Evolutionary conservation across 306 rosid genomes (phyloP), one percentile per base, ranked within the genome.

Genomic region (Gillenia trifoliata): DNA sequence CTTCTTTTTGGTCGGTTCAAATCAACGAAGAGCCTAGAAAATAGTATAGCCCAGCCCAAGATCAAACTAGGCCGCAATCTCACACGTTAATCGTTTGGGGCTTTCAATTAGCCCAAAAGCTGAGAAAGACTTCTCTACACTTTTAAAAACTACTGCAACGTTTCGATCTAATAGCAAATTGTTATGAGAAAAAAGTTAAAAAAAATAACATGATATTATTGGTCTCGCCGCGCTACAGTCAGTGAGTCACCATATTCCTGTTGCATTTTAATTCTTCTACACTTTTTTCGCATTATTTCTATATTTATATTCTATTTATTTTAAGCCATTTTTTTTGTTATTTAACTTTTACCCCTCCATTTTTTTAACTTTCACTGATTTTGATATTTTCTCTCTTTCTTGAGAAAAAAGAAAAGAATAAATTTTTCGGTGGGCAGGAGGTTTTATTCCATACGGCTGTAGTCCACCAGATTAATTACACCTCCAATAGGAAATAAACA

Each of bases 101-200:
- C 50, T 45, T 45, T 45, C 50, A 45, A 13, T 45, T 45, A 22
- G 61, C 6, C 61, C 61, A 55, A 3, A 43, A 4, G 16, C 1
- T 0, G 19, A 28, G 13, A 22, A 13, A 3, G 60, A 4, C 60
- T n/a, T 4, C 25, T 25, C 15, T 11, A 4, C 20, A 4, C 6
- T 43, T 4, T 45, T 13, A 13, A 5, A 16, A 45, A 5, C 19
- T 0, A 2, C 0, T 13, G 6, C 0, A 45, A 45, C 5, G 7
- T 45, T 45, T 45, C 0, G 0, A 0, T 15, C 0, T 45, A 45
- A 15, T 45, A 3, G 0, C 13, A 45, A 0, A 15, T 45, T 45
- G 0, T 38, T 2, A 38, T 38, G 0, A 4, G 5, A 4, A 15
- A 45, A 45, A 1, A 0, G 0, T 15, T 10, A 0, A 45, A 4